These are phyloP conservation scores for Lippia alba DNA, from an alignment of 305 asterid genomes.

Conservation along the genomic window DNA sequence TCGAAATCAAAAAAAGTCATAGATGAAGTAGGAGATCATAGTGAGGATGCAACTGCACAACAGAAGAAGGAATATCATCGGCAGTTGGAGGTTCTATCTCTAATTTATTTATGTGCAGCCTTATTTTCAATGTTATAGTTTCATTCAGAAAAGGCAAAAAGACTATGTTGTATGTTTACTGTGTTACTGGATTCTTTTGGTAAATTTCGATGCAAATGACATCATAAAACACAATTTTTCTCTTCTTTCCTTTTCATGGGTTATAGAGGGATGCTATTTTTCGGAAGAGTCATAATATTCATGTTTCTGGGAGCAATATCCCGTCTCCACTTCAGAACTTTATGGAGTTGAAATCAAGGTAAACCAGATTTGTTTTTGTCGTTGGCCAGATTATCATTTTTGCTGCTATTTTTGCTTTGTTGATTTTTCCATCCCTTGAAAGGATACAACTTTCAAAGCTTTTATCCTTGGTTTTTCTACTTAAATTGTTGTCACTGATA, in stretches of 20 bases:
- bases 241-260: conserved; percentile 25
- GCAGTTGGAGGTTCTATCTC: conserved; percentile 69
- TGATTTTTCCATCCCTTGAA: background rate
- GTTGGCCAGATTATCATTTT: background rate
- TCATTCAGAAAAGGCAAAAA: background rate
- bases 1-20: conserved; percentile 56
- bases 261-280: conserved; percentile 74
- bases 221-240: conserved; percentile 10
- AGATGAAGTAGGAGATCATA: conserved; percentile 41
- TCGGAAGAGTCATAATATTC: conserved; percentile 81
- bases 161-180: no score
- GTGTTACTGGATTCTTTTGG: background rate
- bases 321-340: conserved; percentile 84
- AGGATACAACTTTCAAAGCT: conserved; percentile 7
- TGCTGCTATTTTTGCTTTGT: conserved; percentile 17
- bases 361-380: conserved; percentile 17
- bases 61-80: conserved; percentile 81
- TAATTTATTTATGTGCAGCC: conserved; percentile 23
- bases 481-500: background rate
- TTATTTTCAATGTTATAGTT: conserved; percentile 4
- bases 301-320: conserved; percentile 82
- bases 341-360: conserved; percentile 73
- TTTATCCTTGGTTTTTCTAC: conserved; percentile 6
- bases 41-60: conserved; percentile 47
- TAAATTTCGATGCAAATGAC: conserved; percentile 11